A percentile compares a stretch with the other conserved stretches of the same genome.
phyloP scores from a whole-genome alignment of 2,329 filamentous ascomycete species.

The Chlorencoelia australis region DNA sequence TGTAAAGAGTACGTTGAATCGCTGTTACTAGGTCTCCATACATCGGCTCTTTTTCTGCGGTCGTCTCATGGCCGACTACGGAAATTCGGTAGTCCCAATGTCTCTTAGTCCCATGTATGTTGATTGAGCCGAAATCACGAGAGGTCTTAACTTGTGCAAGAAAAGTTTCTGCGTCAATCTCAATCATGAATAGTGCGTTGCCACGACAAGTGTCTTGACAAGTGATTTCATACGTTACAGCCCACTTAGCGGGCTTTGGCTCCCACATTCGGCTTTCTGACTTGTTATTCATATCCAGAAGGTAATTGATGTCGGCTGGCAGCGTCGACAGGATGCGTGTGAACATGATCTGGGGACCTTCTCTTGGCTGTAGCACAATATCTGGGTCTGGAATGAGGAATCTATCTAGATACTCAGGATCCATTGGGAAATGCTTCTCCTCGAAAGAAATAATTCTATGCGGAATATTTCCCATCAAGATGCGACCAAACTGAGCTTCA shows the following conservation, averaged over 20 bases:
- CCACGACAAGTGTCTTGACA: slow-evolving; percentile 13
- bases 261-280: slow-evolving; percentile 19
- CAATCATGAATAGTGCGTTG: slow-evolving; percentile 15
- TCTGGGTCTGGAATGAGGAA: slow-evolving; percentile 3
- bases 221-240: slow-evolving; percentile 20
- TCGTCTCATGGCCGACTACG: slow-evolving; percentile 11
- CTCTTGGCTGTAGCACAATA: neutral
- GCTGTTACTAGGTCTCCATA: slow-evolving; percentile 12
- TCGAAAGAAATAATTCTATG: slow-evolving; percentile 8
- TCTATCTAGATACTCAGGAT: neutral
- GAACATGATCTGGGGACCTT: slow-evolving; percentile 11
- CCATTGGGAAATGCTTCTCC: slow-evolving; percentile 2
- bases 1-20: slow-evolving; percentile 16
- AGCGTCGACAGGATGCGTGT: slow-evolving; percentile 21
- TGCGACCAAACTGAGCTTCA: slow-evolving; percentile 23
- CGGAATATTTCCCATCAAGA: slow-evolving; percentile 14
- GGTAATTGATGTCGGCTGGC: slow-evolving; percentile 16
- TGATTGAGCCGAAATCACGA: slow-evolving; percentile 15
- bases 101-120: slow-evolving; percentile 23
- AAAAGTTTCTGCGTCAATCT: slow-evolving; percentile 24
- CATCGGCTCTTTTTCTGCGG: slow-evolving; percentile 8
- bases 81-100: slow-evolving; percentile 24
- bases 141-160: slow-evolving; percentile 9
- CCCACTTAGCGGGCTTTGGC: slow-evolving; percentile 8
- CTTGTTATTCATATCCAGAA: slow-evolving; percentile 17